Evolutionary conservation across 441 rosid genomes (phyloP).

Genomic region (Corymbia calophylla): DNA sequence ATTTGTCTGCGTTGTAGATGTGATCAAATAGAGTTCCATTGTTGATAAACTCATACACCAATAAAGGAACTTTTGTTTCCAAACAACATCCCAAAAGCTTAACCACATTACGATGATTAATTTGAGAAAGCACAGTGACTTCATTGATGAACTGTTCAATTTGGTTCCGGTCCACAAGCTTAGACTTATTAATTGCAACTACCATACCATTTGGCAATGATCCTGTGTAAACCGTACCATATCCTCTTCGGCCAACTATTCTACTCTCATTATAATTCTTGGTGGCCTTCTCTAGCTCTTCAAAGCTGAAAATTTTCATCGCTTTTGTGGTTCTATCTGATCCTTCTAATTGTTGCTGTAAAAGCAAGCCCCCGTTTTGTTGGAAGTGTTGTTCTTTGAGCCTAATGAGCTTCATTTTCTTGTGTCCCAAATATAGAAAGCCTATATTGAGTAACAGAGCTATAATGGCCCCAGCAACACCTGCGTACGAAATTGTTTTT

Average conservation of each 20-base stretch:
- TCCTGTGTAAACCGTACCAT: slow-evolving; percentile 31
- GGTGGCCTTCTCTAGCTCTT: slow-evolving; percentile 23
- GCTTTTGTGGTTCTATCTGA: not conserved
- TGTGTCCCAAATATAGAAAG: not conserved
- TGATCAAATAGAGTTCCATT: slow-evolving; percentile 31
- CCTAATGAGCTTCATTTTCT: slow-evolving; percentile 5
- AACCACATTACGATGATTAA: slow-evolving; percentile 28
- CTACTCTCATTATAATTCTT: slow-evolving; percentile 16
- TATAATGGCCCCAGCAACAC: slow-evolving; percentile 2
- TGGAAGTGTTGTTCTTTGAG: slow-evolving; percentile 18
- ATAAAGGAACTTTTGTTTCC: slow-evolving; percentile 26
- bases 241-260: slow-evolving; percentile 21
- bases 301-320: slow-evolving; percentile 9
- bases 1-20: fast-evolving
- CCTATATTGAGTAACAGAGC: not conserved
- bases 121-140: slow-evolving; percentile 23
- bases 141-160: slow-evolving; percentile 27
- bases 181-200: slow-evolving; percentile 31
- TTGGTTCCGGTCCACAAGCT: slow-evolving; percentile 13
- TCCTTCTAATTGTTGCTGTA: slow-evolving; percentile 7
- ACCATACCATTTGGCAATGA: not conserved
- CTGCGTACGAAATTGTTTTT: not conserved
- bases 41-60: slow-evolving; percentile 26
- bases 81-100: slow-evolving; percentile 4
- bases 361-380: slow-evolving; percentile 31